Evolutionary conservation across 176 grass and related monocot species (phyloP).

Genomic region (Carex littledalei): DNA sequence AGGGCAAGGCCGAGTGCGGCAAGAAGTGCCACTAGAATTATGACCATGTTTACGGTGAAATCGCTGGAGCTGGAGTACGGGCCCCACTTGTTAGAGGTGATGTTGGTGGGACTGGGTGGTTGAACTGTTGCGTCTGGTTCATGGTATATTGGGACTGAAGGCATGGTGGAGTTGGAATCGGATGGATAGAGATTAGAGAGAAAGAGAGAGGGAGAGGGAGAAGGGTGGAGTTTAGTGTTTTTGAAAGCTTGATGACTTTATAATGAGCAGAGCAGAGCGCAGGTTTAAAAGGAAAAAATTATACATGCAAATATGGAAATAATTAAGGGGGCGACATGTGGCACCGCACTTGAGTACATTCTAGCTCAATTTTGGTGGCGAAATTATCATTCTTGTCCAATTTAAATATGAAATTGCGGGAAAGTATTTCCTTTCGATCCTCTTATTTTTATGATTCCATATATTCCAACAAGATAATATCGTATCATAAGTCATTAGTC

Average conservation of each 20-base stretch:
- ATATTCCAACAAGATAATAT: too few species aligned
- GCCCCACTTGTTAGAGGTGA: conserved; percentile 27
- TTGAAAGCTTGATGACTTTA: not conserved
- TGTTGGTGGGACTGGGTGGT: not conserved
- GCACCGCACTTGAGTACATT: not conserved
- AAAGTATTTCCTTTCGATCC: too few species aligned
- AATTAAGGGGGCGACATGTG: not conserved
- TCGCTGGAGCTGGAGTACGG: conserved; percentile 28
- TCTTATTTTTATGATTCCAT: too few species aligned
- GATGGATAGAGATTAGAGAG: not conserved
- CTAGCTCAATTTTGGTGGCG: too few species aligned
- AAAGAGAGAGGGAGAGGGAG: not conserved
- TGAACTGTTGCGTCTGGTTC: not conserved
- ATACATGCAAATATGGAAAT: not conserved
- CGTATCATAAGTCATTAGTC: too few species aligned
- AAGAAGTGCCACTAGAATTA: conserved; percentile 31
- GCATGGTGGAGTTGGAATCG: not conserved
- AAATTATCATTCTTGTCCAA: not conserved
- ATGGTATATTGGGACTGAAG: not conserved
- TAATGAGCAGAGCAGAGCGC: not conserved
- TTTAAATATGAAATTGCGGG: not conserved
- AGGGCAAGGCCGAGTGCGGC: conserved; percentile 15
- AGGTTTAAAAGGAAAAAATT: not conserved
- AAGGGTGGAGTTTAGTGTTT: not conserved
- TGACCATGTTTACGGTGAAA: conserved; percentile 34